A percentile compares a stretch with the other conserved stretches of the same genome.
Conservation (phyloP, 2,329 filamentous ascomycete genomes). For the Trichoderma sp. region DNA sequence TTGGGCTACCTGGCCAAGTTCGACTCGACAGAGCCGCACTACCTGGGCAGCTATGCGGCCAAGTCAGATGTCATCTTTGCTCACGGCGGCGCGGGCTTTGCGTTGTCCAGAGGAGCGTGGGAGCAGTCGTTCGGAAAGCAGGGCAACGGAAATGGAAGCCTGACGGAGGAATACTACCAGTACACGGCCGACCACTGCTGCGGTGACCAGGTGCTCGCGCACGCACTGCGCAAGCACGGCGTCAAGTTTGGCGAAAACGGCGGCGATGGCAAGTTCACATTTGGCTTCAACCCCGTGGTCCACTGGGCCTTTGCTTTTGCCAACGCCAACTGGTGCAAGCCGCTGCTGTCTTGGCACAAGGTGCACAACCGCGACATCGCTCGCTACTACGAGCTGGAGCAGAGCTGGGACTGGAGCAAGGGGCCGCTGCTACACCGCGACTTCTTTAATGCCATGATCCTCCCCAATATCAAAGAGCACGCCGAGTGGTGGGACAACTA, state of each 20-base stretch:
- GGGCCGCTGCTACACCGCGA: constrained; percentile 25
- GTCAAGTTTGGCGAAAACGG: constrained; percentile 28
- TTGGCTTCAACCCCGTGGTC: constrained; percentile 27
- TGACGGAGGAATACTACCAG: constrained; percentile 25
- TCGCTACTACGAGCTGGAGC: constrained; percentile 26
- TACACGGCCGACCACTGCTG: constrained; percentile 28
- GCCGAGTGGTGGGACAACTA: constrained; percentile 29
- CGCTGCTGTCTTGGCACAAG: constrained; percentile 28
- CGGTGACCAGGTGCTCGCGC: constrained; percentile 27
- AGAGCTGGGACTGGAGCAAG: constrained; percentile 26
- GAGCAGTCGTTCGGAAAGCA: constrained; percentile 25
- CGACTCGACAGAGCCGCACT: constrained; percentile 24
- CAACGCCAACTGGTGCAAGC: constrained; percentile 27
- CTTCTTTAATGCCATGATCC: constrained; percentile 26
- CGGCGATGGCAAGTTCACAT: constrained; percentile 27
- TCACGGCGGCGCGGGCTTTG: constrained; percentile 28
- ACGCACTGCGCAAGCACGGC: constrained; percentile 24
- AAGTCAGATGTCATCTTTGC: constrained; percentile 27
- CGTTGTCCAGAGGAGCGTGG: constrained; percentile 27
- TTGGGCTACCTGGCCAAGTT: constrained; percentile 23
- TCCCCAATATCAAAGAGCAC: constrained; percentile 21
- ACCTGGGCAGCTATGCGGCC: constrained; percentile 27
- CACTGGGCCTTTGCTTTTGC: constrained; percentile 27
- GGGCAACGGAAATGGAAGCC: background rate
- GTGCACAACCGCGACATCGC: constrained; percentile 27